A percentile compares a stretch with the other conserved stretches of the same genome.
Conservation (phyloP, 2,329 filamentous ascomycete genomes). For the Alternaria novae-zelandiae region DNA sequence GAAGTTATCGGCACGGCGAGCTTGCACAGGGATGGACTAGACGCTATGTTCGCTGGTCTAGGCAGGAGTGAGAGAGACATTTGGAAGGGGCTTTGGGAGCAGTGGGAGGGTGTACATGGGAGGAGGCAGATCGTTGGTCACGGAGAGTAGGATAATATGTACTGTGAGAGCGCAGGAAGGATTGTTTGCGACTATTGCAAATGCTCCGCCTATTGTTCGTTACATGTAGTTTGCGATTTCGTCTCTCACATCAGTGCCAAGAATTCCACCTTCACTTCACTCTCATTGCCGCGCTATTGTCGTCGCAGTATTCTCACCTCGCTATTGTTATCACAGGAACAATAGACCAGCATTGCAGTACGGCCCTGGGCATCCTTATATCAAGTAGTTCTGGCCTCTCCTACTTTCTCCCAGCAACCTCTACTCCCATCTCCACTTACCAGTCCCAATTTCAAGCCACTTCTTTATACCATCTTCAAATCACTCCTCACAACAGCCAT, state of each 20-base stretch:
- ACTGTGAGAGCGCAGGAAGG: background rate
- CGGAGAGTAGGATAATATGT: background rate
- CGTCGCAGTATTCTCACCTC: background rate
- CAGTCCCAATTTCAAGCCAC: background rate
- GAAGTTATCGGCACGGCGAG: conserved; percentile 41
- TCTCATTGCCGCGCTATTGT: background rate
- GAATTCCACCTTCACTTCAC: background rate
- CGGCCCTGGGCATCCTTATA: background rate
- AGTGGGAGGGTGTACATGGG: conserved; percentile 42
- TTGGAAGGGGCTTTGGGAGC: conserved; percentile 46
- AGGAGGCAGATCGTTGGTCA: conserved; percentile 20
- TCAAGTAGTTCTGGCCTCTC: background rate
- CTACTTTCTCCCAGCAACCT: background rate
- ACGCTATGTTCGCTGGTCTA: conserved; percentile 48
- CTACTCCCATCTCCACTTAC: background rate
- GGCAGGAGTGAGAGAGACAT: conserved; percentile 41
- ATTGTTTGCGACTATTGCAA: background rate
- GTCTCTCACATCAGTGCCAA: background rate
- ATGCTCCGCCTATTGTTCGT: background rate
- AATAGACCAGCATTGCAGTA: background rate
- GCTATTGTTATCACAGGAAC: background rate
- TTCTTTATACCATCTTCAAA: background rate
- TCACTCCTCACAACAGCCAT: background rate
- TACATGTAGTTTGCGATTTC: background rate
- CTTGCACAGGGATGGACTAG: conserved; percentile 38